Conservation (phyloP, 345 rosid genomes). For the Ricinus communis region DNA sequence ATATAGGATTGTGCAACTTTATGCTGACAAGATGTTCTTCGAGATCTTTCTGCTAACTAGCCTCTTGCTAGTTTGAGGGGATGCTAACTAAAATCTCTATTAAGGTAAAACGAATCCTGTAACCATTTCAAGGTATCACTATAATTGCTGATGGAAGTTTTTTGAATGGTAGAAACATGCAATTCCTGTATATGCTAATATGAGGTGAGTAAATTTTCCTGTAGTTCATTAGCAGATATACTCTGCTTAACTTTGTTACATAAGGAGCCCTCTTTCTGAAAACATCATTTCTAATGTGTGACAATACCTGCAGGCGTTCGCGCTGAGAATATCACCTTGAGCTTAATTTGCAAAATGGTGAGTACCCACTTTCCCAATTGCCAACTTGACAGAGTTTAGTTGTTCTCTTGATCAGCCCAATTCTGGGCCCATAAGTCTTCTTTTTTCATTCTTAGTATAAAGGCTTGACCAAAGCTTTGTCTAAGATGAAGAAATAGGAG, state of each 20-base stretch:
- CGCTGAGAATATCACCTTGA: not conserved
- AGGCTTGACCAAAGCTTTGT: not conserved
- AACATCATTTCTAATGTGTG: conserved; percentile 4
- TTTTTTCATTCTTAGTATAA: not conserved
- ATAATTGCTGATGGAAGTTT: not conserved
- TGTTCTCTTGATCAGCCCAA: conserved; percentile 1
- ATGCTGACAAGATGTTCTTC: not conserved
- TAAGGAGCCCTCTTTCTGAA: not conserved
- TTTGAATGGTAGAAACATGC: not conserved
- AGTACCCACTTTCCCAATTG: not conserved
- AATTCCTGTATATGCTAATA: not conserved
- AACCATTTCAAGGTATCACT: not conserved
- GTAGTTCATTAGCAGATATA: not conserved
- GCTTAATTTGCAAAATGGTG: conserved; percentile 7
- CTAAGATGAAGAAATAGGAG: not conserved
- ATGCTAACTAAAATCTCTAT: conserved; percentile 11
- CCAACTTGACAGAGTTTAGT: not conserved
- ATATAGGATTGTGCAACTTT: not conserved
- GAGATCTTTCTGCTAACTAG: not conserved
- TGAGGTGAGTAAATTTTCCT: not conserved
- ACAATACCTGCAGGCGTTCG: conserved; percentile 12
- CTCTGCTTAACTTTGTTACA: not conserved
- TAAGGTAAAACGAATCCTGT: not conserved
- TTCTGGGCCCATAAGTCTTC: not conserved
- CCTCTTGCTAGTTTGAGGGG: conserved; percentile 1